Evolutionary conservation across 202 grass and related monocot genomes (phyloP).

Genomic region (Elaeis oleifera): DNA sequence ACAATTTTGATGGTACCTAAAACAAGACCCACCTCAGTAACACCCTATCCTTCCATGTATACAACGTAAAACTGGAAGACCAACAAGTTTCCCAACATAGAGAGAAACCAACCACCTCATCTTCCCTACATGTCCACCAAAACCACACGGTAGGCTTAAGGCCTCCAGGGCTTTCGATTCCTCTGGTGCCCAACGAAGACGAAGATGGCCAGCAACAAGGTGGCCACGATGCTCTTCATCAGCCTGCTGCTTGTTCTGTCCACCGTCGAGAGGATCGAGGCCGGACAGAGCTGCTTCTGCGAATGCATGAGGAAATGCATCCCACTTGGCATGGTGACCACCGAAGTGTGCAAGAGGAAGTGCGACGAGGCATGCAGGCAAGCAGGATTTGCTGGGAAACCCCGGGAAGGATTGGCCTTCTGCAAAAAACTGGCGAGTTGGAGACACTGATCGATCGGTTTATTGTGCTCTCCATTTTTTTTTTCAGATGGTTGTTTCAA

Average conservation of each 20-base stretch:
- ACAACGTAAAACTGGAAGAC: no score
- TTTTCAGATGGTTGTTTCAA: no score
- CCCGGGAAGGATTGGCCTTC: background rate
- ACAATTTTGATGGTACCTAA: no score
- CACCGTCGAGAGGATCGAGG: slow-evolving; percentile 3
- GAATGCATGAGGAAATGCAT: slow-evolving; percentile 64
- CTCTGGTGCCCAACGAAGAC: no score
- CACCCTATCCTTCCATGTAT: no score
- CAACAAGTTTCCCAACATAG: no score
- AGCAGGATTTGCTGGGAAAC: slow-evolving; percentile 3
- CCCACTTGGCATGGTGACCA: slow-evolving; percentile 15
- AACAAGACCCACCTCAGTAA: no score
- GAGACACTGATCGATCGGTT: background rate
- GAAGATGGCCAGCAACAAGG: background rate
- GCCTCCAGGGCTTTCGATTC: no score
- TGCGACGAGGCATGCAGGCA: slow-evolving; percentile 28
- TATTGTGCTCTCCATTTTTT: no score
- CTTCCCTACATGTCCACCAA: no score
- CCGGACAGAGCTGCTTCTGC: slow-evolving; percentile 57
- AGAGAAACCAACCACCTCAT: no score
- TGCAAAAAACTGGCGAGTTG: background rate
- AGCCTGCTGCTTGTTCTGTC: background rate
- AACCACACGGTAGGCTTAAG: no score
- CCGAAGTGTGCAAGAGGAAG: slow-evolving; percentile 19
- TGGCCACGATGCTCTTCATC: background rate